phyloP scores from a whole-genome alignment of 2,329 filamentous ascomycete species.

The Paecilomyces variotii region DNA sequence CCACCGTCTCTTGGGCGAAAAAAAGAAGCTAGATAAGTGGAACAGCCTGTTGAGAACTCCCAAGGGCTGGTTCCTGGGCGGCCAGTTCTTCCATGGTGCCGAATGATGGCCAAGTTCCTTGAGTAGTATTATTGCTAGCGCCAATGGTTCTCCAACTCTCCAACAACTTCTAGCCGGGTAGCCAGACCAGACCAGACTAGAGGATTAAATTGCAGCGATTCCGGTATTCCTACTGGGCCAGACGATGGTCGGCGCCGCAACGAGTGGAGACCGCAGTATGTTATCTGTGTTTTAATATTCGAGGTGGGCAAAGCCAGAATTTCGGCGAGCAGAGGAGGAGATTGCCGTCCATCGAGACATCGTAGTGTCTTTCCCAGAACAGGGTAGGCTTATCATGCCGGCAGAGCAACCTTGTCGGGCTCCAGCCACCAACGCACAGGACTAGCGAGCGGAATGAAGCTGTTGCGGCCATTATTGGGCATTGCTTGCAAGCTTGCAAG shows the following conservation, averaged over 20 bases:
- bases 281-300: neutral
- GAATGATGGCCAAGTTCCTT: neutral
- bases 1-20: neutral
- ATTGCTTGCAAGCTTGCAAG: neutral
- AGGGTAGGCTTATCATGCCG: neutral
- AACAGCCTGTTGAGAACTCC: neutral
- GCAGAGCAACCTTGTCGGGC: neutral
- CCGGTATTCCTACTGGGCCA: neutral
- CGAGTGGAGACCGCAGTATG: neutral
- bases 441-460: neutral
- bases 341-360: neutral
- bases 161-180: neutral
- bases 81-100: neutral
- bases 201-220: neutral
- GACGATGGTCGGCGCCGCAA: neutral
- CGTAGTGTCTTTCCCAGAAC: neutral
- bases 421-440: neutral
- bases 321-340: neutral
- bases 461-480: neutral
- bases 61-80: neutral
- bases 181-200: too few species aligned
- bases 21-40: neutral
- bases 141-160: neutral
- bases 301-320: neutral
- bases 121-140: neutral